Evolutionary conservation across 331 rosid genomes (phyloP).

Genomic region (Acacia pycnantha): DNA sequence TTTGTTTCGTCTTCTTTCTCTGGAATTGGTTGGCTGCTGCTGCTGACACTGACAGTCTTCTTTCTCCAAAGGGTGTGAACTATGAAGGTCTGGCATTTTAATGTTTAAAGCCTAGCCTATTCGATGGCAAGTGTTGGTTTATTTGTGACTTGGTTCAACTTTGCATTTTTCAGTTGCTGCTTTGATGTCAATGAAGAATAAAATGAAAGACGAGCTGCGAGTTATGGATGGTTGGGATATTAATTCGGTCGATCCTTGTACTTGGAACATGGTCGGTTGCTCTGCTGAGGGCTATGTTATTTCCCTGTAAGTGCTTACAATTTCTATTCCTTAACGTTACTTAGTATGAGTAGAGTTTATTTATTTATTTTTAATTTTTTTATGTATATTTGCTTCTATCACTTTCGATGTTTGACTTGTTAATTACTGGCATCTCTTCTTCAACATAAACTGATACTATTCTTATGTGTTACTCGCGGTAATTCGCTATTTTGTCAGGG

Average conservation of each 20-base stretch:
- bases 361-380: background rate
- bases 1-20: slow-evolving; percentile 40
- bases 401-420: slow-evolving; percentile 4
- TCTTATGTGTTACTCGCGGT: background rate
- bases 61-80: slow-evolving; percentile 97
- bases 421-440: slow-evolving; percentile 13
- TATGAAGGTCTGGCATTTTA: slow-evolving; percentile 67
- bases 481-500: slow-evolving; percentile 49
- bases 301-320: slow-evolving; percentile 62
- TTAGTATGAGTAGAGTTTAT: background rate
- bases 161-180: slow-evolving; percentile 75
- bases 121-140: background rate
- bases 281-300: slow-evolving; percentile 75
- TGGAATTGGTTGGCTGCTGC: slow-evolving; percentile 32
- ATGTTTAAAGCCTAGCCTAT: background rate
- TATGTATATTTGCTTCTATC: background rate
- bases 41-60: slow-evolving; percentile 57
- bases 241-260: slow-evolving; percentile 95
- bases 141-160: background rate
- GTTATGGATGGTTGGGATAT: slow-evolving; percentile 90
- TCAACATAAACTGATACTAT: background rate
- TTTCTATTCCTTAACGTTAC: background rate
- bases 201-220: slow-evolving; percentile 59
- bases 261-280: slow-evolving; percentile 93
- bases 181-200: slow-evolving; percentile 86